phyloP scores from a whole-genome alignment of 371 early-diverging fungal genomes.

The Cokeromyces recurvatus region DNA sequence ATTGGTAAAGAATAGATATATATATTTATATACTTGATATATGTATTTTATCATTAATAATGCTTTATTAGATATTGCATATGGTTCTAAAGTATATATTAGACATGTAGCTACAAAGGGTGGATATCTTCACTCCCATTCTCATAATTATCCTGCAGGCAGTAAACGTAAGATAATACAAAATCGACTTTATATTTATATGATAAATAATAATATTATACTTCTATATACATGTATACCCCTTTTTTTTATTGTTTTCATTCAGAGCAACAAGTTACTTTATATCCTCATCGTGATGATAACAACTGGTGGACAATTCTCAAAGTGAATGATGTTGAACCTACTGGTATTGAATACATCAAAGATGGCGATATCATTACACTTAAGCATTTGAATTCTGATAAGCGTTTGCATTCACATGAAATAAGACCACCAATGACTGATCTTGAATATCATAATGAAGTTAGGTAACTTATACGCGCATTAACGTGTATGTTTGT shows the following conservation, averaged over 20 bases:
- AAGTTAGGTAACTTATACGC: conserved; percentile 68
- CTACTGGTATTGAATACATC: conserved; percentile 41
- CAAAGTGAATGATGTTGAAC: conserved; percentile 46
- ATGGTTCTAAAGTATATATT: conserved; percentile 63
- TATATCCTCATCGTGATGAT: conserved; percentile 85
- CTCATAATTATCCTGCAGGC: conserved; percentile 77
- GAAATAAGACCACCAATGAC: conserved; percentile 74
- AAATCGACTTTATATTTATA: neutral
- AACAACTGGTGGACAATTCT: conserved; percentile 87
- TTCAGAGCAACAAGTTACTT: conserved; percentile 94
- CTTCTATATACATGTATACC: too few relatives aligned
- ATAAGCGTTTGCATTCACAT: conserved; percentile 58
- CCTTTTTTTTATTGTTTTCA: too few relatives aligned
- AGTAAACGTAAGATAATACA: conserved; percentile 64
- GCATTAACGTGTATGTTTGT: too few relatives aligned
- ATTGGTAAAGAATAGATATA: too few relatives aligned
- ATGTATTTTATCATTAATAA: too few relatives aligned
- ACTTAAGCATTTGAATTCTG: conserved; percentile 68
- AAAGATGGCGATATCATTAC: conserved; percentile 75
- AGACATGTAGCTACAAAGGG: conserved; percentile 73
- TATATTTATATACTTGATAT: too few relatives aligned
- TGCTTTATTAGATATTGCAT: too few relatives aligned
- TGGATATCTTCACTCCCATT: conserved; percentile 90
- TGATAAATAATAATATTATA: too few relatives aligned
- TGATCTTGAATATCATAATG: conserved; percentile 85